Base-by-base conservation (phyloP, 495 filamentous ascomycete species). In the Barbatosphaeria neglecta region DNA sequence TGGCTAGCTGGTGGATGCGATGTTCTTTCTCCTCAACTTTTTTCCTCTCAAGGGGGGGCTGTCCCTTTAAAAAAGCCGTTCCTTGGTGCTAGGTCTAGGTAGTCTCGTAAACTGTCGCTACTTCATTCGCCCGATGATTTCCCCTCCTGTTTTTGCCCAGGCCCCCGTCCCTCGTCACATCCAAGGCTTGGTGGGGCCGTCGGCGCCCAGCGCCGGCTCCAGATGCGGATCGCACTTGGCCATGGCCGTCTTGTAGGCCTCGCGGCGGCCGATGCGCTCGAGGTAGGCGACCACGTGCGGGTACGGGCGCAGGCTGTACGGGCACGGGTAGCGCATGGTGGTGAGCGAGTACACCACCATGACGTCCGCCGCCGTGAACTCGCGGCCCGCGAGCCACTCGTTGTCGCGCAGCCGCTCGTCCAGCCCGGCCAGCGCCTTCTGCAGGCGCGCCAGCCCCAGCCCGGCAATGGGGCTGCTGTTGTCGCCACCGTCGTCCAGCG, bases 311-410 rank as follows among this genome's bases (percentile, higher is more conserved):
- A 81, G 57, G 41, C 72, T 64, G n/a, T 66, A 55, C 18, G 61
- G 61, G 43, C 40, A 50, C 45, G 74, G 80, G 11, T 61, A 59
- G 17, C 80, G 61, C 67, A 78, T 66, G 10, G 73, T 80, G 2
- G 76, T 79, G 39, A 82, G 56, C 22, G 60, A 61, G 44, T 64
- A 74, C 7, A 81, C 57, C 5, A 45, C 65, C 73, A 81, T 81
- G 25, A 82, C 65, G 65, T 84, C 80, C 1, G 80, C 80, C 0
- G 69, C 74, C 0, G 76, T 81, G 47, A 84, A 74, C 42, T 76
- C 60, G 19, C 70, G 58, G 11, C 79, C 81, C 0, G 76, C 78
- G n/a, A 84, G 53, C 61, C 69, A 83, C 19, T 62, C 52, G n/a
- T 66, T 66, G 23, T 65, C 51, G 2, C 46, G 50, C 6, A 83